Evolutionary conservation across 129 eudicot genomes (phyloP), one percentile per base, ranked within the genome.

Genomic region (Lactuca saligna): DNA sequence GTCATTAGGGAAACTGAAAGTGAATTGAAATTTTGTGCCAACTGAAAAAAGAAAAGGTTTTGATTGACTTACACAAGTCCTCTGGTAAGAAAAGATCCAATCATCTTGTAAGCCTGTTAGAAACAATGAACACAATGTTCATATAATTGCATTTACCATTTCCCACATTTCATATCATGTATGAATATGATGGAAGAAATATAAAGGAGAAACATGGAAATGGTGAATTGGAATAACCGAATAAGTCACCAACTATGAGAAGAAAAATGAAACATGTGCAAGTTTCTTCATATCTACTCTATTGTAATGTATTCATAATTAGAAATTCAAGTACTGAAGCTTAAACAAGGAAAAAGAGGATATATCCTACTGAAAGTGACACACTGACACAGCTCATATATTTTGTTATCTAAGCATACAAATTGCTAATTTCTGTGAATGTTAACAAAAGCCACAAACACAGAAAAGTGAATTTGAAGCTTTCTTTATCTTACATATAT

Each of bases 31-130:
- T 25, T 58, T 16, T 31, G 41, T 54, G 58, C 35, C 7, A 60
- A 42, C 17, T 53, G 55, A 37, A 17, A 7, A 71, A 5, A 38
- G 65, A 44, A 14, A 16, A 15, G 8, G 33, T 9, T 55, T 39
- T 57, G 17, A 69, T 46, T 42, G 32, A 86, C 98, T 49, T 86
- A 92, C 98, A 84, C 84, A 77, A 88, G 96, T 74, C 91, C 98
- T 82, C 98, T 86, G 66, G 98, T 86, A 62, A 92, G 80, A 37
- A 88, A 81, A 60, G 89, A 84, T 79, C 98, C 98, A 70, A 92
- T 88, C 98, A 92, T 92, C 81, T 74, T 91, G 69, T 71, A 44
- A 79, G 51, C 85, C 96, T 88, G 73, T 29, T 25, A 67, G 61
- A 71, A 42, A 77, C 54, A 44, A 57, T 69, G n/a, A 41, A 66